Conservation (phyloP, 257 asterid genomes). For the Hygrophila difformis region DNA sequence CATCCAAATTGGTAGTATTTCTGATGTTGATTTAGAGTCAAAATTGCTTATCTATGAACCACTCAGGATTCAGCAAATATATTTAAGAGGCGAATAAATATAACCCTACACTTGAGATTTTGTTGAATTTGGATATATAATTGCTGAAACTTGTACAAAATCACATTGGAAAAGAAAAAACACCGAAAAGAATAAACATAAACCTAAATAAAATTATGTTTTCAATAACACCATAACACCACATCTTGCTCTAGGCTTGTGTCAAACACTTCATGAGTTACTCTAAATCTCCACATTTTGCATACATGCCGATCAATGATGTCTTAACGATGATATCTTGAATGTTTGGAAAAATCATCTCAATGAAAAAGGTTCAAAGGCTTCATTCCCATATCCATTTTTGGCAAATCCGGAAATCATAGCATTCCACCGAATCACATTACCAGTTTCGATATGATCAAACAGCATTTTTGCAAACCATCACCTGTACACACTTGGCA, state of each 20-base stretch:
- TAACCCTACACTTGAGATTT: conserved; percentile 38
- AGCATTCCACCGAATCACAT: conserved; percentile 52
- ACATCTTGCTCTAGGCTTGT: conserved; percentile 31
- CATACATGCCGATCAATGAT: conserved; percentile 51
- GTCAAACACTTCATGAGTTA: conserved; percentile 44
- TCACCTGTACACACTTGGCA: conserved; percentile 43
- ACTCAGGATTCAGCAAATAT: no score
- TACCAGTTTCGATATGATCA: conserved; percentile 18
- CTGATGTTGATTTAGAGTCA: no score
- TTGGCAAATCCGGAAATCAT: conserved; percentile 68
- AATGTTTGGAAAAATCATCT: conserved; percentile 33
- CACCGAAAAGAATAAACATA: no score
- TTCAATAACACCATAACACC: conserved; percentile 51
- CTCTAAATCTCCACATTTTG: conserved; percentile 58
- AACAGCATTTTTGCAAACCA: conserved; percentile 39
- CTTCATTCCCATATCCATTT: conserved; percentile 44
- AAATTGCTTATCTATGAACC: no score
- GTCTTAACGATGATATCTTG: conserved; percentile 30
- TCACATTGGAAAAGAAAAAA: conserved; percentile 39
- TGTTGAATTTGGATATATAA: no score
- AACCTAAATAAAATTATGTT: no score
- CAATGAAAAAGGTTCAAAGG: conserved; percentile 36
- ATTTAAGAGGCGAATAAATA: conserved; percentile 50
- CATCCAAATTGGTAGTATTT: no score
- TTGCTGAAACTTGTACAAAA: no score